Conservation (phyloP, 2,329 filamentous ascomycete genomes). For the Xylariomycetidae sp. region DNA sequence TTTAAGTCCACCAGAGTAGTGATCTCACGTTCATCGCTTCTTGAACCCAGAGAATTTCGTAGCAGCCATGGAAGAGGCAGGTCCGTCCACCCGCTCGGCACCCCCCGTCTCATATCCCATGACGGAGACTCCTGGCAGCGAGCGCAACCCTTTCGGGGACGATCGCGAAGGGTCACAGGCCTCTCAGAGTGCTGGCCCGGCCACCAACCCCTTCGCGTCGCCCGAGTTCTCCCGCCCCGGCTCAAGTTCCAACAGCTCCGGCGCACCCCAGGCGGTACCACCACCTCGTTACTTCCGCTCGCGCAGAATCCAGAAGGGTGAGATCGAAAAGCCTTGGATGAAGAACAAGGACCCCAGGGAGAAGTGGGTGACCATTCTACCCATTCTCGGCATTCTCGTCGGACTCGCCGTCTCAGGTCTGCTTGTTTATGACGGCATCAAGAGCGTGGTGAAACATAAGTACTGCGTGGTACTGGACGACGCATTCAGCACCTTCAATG, state of each 20-base stretch:
- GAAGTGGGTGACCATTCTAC: conserved; percentile 82
- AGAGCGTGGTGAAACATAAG: conserved; percentile 65
- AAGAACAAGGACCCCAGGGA: conserved; percentile 68
- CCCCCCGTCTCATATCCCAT: no score
- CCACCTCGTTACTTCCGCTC: conserved; percentile 64
- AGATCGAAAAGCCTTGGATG: conserved; percentile 72
- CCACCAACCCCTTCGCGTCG: conserved; percentile 41
- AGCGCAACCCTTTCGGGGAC: conserved; percentile 36
- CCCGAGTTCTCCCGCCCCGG: conserved; percentile 36
- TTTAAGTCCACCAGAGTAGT: no score
- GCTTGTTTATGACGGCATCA: conserved; percentile 68
- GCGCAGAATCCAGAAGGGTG: conserved; percentile 63
- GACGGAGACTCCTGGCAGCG: conserved; percentile 36
- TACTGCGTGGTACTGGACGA: conserved; percentile 66
- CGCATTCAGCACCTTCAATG: conserved; percentile 53
- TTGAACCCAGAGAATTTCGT: no score
- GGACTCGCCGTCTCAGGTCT: conserved; percentile 64
- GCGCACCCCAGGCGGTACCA: conserved; percentile 32
- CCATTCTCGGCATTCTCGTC: conserved; percentile 62
- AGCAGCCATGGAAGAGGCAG: no score
- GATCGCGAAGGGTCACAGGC: conserved; percentile 19
- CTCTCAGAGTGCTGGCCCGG: conserved; percentile 11
- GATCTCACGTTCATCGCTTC: no score
- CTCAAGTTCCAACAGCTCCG: conserved; percentile 42
- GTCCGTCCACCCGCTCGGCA: no score